Base-by-base conservation (phyloP, 164 flowering plant genomes). In the Brasenia schreberi region DNA sequence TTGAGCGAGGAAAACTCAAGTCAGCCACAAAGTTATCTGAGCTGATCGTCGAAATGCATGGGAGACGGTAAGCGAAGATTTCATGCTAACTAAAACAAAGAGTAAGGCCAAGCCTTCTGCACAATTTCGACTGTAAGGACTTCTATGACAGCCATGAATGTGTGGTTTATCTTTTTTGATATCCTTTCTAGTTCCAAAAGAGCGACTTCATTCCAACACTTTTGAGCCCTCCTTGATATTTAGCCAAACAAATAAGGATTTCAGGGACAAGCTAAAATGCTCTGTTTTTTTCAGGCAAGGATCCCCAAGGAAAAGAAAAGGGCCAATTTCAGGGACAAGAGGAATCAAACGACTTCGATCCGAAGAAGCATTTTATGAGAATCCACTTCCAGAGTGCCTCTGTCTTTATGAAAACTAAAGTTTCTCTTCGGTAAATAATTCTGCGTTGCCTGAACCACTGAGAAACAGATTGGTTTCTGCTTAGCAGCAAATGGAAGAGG, bases 301-400 rank as follows among this genome's bases (percentile, higher is more conserved):
- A 14, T 87, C 96, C 0, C 91, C 97, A 4, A 70, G 97, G 73
- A 94, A 82, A 79, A 85, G 99, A 70, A 91, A 84, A 78, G 99
- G 99, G 17, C 99, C 99, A 1, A 74, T 85, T 10, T 70, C 97
- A 5, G 99, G 99, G 72, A 89, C 99, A 43, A 94, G 77, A 85
- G 99, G 99, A 45, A 86, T 64, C 75, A 93, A 94, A 18, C 82
- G 99, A 77, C 87, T 91, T 70, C 88, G 96, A 11, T 83, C 99
- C 5, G 99, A 94, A 78, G 99, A 94, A 77, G 77, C 90, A 43
- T 94, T 94, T 74, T 94, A 89, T 67, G 97, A 79, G 75, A 94
- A 91, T 65, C 99, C 99, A 63, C 72, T 87, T 59, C 99, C 99
- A 18, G 99, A 94, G 62, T 94, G 99, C 73, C 74, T 94, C 69